Conservation (phyloP, 2,329 filamentous ascomycete species). For the Ceratocystis diversiconidia region DNA sequence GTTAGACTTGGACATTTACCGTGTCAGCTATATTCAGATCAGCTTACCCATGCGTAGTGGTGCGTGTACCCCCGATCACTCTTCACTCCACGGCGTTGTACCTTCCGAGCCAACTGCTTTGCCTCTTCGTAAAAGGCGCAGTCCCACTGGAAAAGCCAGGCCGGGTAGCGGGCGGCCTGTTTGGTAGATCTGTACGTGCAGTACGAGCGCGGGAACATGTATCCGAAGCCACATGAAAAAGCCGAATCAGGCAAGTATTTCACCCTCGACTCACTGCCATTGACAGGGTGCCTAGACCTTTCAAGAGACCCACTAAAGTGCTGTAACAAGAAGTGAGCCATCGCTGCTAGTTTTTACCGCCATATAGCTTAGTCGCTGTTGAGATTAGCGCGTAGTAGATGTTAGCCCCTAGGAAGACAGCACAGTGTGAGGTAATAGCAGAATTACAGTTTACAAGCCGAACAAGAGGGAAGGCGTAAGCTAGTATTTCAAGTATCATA, state of each 20-base stretch:
- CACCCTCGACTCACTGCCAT: too few relatives aligned
- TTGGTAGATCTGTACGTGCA: not conserved
- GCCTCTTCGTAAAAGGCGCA: slow-evolving; percentile 13
- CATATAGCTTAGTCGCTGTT: not conserved
- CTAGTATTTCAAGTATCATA: not conserved
- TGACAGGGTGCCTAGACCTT: not conserved
- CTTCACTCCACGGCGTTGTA: slow-evolving; percentile 8
- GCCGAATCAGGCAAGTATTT: not conserved
- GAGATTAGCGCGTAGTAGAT: not conserved
- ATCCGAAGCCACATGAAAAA: not conserved
- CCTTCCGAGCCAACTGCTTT: slow-evolving; percentile 7
- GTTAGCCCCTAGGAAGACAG: not conserved
- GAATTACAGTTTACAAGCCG: not conserved
- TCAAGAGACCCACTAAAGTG: not conserved
- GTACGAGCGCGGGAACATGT: not conserved
- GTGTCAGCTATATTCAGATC: not conserved
- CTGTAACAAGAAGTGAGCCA: not conserved
- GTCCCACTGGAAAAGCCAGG: slow-evolving; percentile 11
- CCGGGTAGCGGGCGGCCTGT: not conserved
- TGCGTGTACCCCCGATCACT: slow-evolving; percentile 9
- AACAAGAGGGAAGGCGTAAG: not conserved
- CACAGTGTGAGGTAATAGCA: not conserved
- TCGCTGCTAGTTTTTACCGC: not conserved
- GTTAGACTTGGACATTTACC: not conserved
- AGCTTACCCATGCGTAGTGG: slow-evolving; percentile 11